phyloP scores from a whole-genome alignment of 306 rosid species.

The Quercus gilva region DNA sequence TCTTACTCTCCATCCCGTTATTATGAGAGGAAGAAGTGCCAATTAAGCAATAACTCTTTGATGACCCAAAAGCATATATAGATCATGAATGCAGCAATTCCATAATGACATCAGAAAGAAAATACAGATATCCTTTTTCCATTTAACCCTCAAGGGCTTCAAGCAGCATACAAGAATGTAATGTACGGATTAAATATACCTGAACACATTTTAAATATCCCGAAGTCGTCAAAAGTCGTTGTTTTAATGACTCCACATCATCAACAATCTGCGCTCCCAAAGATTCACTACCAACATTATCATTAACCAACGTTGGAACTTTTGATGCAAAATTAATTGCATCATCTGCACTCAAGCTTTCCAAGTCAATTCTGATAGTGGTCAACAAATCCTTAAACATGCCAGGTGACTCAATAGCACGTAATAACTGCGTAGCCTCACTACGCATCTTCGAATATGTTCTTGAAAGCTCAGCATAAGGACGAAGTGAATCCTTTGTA shows the following conservation, averaged over 20 bases:
- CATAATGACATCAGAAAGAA: not conserved
- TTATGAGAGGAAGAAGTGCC: too few species aligned
- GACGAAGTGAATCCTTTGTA: slow-evolving; percentile 77
- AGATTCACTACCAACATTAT: slow-evolving; percentile 44
- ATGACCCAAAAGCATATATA: not conserved
- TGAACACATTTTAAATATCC: slow-evolving; percentile 97
- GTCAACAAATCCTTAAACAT: slow-evolving; percentile 48
- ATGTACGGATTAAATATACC: slow-evolving; percentile 45
- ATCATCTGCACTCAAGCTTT: slow-evolving; percentile 72
- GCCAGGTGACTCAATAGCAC: slow-evolving; percentile 53
- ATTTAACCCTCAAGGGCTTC: not conserved
- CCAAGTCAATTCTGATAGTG: slow-evolving; percentile 49
- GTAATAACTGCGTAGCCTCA: slow-evolving; percentile 77
- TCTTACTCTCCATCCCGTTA: too few species aligned
- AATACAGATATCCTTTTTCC: not conserved
- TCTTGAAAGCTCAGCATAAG: slow-evolving; percentile 87
- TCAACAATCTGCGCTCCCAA: slow-evolving; percentile 52
- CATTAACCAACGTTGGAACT: slow-evolving; percentile 51
- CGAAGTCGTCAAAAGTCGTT: slow-evolving; percentile 81
- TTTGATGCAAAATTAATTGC: slow-evolving; percentile 85
- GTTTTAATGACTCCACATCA: slow-evolving; percentile 80
- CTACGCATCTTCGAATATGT: slow-evolving; percentile 90
- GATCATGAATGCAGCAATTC: not conserved
- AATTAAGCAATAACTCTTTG: too few species aligned
- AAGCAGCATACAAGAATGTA: slow-evolving; percentile 3